phyloP scores from a whole-genome alignment of 106 monocot genomes.

The Dendrobium officinale region DNA sequence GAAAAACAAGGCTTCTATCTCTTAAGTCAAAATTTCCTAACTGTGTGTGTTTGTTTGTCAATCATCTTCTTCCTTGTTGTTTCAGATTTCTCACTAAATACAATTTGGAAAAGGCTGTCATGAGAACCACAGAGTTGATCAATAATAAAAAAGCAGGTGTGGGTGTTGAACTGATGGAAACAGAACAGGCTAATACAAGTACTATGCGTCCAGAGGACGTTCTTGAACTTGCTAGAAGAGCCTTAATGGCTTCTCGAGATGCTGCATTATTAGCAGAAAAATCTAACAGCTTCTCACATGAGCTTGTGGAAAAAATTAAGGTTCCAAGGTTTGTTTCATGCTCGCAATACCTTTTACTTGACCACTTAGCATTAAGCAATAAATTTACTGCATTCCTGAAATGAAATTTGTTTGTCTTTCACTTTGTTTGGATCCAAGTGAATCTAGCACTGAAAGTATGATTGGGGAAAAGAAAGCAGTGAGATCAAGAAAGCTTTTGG shows the following conservation, averaged over 20 bases:
- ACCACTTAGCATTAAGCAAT: background rate
- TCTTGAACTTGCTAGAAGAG: conserved; percentile 55
- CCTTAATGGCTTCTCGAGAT: conserved; percentile 47
- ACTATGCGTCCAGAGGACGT: conserved; percentile 21
- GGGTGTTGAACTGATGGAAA: background rate
- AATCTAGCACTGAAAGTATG: conserved; percentile 6
- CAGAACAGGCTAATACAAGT: conserved; percentile 6
- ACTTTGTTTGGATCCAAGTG: conserved; percentile 21
- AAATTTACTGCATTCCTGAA: background rate
- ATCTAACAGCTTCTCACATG: background rate
- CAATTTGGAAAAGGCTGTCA: background rate
- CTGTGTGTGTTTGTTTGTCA: background rate
- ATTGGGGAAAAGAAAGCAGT: conserved; percentile 13
- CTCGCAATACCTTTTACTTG: background rate
- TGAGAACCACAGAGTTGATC: background rate
- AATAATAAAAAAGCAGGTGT: background rate
- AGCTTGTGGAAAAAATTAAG: conserved; percentile 13
- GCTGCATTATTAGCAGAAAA: conserved; percentile 48
- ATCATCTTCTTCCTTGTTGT: background rate
- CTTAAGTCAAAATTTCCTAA: background rate
- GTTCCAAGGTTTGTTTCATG: conserved; percentile 20
- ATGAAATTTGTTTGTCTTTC: background rate
- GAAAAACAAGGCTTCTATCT: conserved; percentile 12
- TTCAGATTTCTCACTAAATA: conserved; percentile 6
- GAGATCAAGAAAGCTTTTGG: conserved; percentile 42